Evolutionary conservation across 164 flowering plant species (phyloP), one percentile per base, ranked within the genome.

Genomic region (Magnolia sinica): DNA sequence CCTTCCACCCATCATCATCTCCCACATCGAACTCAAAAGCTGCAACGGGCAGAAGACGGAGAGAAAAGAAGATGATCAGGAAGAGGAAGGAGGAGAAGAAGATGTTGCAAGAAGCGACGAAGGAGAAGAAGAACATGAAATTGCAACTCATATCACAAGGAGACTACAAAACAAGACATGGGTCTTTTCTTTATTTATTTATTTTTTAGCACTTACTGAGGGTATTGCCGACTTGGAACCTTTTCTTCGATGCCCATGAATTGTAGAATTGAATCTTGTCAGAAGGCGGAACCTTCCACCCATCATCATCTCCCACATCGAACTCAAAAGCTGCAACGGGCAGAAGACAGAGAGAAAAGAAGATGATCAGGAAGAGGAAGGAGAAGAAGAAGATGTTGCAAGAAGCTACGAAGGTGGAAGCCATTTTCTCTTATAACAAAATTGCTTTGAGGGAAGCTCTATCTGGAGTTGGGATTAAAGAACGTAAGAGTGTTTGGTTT

Each of bases 221-320:
- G 61, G 84, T 13, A 76, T 89, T 90, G 4, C 87, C 91, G 4
- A 84, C 80, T 58, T 72, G 81, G 80, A 90, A 90, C 70, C 94
- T 64, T 66, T 89, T 84, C 50, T 82, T 75, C 0, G 94, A 87
- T 20, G 94, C 91, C 92, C 94, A 88, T 24, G 81, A 76, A 52
- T 88, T 88, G 87, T 89, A 90, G 73, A 82, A n/a, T 11, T 76
- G 64, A 78, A 50, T 82, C 72, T 82, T 82, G 50, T 87, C 87
- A 1, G 84, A 18, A 0, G 79, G 82, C 18, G 94, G 94, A 68
- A 89, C 84, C 5, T 72, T 76, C 92, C 94, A 90, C 1, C 88
- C 90, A 5, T 76, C 50, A 22, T 58, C 89, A 7, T 76, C 58
- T 14, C 64, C 89, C 4, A 86, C 89, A 74, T 86, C 82, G 74